Conservation (phyloP, 495 filamentous ascomycete species). For the Aspergillus cristatus region DNA sequence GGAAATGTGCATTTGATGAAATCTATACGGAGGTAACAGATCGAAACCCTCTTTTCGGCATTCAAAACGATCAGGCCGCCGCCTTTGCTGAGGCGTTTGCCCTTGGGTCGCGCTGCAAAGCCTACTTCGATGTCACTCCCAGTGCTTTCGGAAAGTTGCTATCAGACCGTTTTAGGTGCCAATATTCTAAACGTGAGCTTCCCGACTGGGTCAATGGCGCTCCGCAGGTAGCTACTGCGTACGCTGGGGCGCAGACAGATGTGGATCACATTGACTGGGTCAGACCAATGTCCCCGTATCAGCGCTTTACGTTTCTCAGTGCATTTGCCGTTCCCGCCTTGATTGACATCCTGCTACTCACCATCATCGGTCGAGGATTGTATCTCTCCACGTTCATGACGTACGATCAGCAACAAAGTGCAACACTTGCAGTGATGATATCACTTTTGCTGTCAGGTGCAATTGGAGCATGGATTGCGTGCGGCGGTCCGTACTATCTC, state of each 20-base stretch:
- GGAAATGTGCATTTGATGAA: conserved; percentile 49
- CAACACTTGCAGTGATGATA: conserved; percentile 48
- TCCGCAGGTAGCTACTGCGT: conserved; percentile 41
- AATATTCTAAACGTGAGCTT: conserved; percentile 42
- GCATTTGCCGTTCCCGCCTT: conserved; percentile 53
- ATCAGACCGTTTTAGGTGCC: conserved; percentile 41
- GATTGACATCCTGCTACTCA: conserved; percentile 50
- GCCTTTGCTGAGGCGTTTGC: conserved; percentile 54
- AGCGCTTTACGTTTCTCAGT: conserved; percentile 48
- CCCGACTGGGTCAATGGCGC: conserved; percentile 42
- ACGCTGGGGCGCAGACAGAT: conserved; percentile 48
- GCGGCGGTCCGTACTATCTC: conserved; percentile 51
- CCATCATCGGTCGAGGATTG: conserved; percentile 47
- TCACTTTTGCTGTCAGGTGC: conserved; percentile 47
- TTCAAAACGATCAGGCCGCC: conserved; percentile 48
- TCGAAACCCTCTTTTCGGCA: conserved; percentile 49
- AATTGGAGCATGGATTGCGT: conserved; percentile 51
- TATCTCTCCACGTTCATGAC: conserved; percentile 50
- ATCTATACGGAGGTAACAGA: conserved; percentile 52
- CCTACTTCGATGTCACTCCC: conserved; percentile 48
- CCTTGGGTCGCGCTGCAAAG: conserved; percentile 50
- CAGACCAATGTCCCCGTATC: conserved; percentile 37
- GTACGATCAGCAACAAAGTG: conserved; percentile 37
- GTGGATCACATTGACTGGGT: conserved; percentile 39
- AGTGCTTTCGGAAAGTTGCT: conserved; percentile 46